phyloP scores from a whole-genome alignment of 1,284 basidiomycete species.

The Earliella scabrosa region DNA sequence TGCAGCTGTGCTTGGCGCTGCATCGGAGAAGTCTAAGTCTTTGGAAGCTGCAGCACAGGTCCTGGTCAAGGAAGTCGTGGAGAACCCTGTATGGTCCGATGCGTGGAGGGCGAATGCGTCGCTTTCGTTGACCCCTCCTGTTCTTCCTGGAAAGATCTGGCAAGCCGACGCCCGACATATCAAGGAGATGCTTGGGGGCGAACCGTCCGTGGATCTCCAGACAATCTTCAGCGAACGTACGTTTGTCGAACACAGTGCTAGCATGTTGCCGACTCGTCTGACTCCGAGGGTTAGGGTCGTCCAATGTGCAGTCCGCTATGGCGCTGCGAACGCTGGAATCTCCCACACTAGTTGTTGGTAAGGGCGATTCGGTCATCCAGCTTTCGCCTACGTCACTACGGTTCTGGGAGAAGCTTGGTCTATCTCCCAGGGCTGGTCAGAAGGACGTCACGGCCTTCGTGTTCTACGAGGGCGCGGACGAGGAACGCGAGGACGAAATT shows the following conservation, averaged over 20 bases:
- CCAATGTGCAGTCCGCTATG: background rate
- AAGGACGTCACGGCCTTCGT: slow-evolving; percentile 74
- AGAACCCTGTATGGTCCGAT: slow-evolving; percentile 68
- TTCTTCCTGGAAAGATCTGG: slow-evolving; percentile 48
- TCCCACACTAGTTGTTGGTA: slow-evolving; percentile 65
- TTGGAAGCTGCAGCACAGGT: slow-evolving; percentile 66
- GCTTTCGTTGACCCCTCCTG: slow-evolving; percentile 27
- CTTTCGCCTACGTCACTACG: slow-evolving; percentile 67
- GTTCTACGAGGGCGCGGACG: slow-evolving; percentile 64
- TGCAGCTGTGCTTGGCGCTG: slow-evolving; percentile 62
- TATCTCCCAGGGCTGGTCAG: slow-evolving; percentile 68
- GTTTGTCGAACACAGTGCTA: no score
- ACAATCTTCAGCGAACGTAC: slow-evolving; percentile 46
- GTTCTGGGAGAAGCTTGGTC: slow-evolving; percentile 84
- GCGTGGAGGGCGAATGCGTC: slow-evolving; percentile 59
- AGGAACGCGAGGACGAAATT: slow-evolving; percentile 48
- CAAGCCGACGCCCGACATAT: slow-evolving; percentile 49
- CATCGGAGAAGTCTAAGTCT: slow-evolving; percentile 63
- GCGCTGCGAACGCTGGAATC: slow-evolving; percentile 47
- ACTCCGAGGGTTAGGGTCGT: no score
- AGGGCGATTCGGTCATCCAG: slow-evolving; percentile 65
- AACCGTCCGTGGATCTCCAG: slow-evolving; percentile 33
- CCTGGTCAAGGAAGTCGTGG: slow-evolving; percentile 67
- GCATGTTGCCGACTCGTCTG: no score
- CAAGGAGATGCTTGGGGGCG: slow-evolving; percentile 38